A percentile compares a stretch with the other conserved stretches of the same genome.
phyloP scores from a whole-genome alignment of 805 yeast species.

The Allodekkera sacchari region DNA sequence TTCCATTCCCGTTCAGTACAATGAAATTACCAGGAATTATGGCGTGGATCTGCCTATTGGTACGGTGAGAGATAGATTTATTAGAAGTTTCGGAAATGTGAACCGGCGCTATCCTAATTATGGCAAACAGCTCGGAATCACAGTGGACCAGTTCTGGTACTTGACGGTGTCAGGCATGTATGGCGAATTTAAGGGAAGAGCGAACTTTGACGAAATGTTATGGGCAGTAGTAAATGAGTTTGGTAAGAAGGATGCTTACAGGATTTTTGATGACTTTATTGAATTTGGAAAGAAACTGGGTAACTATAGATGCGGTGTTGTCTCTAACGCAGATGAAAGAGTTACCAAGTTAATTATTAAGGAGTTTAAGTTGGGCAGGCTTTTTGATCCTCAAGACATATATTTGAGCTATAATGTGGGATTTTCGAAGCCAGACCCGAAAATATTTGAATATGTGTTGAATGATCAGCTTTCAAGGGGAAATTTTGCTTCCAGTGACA shows the following conservation, averaged over 20 bases:
- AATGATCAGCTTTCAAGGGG: slow-evolving; percentile 11
- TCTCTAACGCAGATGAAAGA: slow-evolving; percentile 58
- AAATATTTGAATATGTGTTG: slow-evolving; percentile 36
- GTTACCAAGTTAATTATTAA: slow-evolving; percentile 37
- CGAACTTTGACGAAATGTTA: slow-evolving; percentile 30
- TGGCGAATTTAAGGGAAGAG: slow-evolving; percentile 10
- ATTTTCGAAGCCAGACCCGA: slow-evolving; percentile 40
- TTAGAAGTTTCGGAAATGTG: slow-evolving; percentile 28
- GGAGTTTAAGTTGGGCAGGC: slow-evolving; percentile 34
- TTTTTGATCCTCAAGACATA: slow-evolving; percentile 30
- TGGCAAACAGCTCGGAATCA: slow-evolving; percentile 36
- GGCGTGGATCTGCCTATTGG: slow-evolving; percentile 28
- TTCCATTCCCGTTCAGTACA: slow-evolving; percentile 49
- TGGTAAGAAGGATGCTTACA: slow-evolving; percentile 43
- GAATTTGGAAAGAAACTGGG: slow-evolving; percentile 27
- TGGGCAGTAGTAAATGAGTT: slow-evolving; percentile 39
- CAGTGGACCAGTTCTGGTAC: slow-evolving; percentile 51
- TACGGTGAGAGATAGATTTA: slow-evolving; percentile 20
- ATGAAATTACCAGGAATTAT: slow-evolving; percentile 35
- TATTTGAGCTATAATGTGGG: slow-evolving; percentile 54
- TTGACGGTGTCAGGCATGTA: slow-evolving; percentile 25
- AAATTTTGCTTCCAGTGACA: slow-evolving; percentile 4
- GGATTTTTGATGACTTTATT: slow-evolving; percentile 45
- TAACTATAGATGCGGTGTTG: slow-evolving; percentile 31
- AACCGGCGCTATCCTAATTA: slow-evolving; percentile 46